Percentiles rank a stretch among this genome's conserved stretches.
Conservation (phyloP, 192 early-diverging fungal species). For the Podila epigama region DNA sequence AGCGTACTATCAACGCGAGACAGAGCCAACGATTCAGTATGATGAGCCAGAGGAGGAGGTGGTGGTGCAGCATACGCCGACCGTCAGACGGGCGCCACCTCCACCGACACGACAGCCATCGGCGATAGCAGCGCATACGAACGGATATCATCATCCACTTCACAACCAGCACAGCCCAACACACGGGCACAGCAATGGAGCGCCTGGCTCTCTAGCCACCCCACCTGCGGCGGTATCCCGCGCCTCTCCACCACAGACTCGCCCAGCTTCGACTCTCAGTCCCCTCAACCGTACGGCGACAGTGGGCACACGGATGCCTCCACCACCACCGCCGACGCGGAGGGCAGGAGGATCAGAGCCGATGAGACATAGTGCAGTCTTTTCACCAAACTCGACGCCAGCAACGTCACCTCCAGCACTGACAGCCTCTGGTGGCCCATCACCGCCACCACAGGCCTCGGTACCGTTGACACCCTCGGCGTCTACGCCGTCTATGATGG, state of each 20-base stretch:
- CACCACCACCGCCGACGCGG: conserved; percentile 43
- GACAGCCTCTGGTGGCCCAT: conserved; percentile 26
- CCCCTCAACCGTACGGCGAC: conserved; percentile 21
- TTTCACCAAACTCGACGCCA: conserved; percentile 6
- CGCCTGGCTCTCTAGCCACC: not conserved
- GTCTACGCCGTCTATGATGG: conserved; percentile 52
- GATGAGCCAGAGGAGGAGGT: conserved; percentile 29
- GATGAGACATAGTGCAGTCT: conserved; percentile 42
- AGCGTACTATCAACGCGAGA: conserved; percentile 45
- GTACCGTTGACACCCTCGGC: conserved; percentile 42
- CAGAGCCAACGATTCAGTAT: conserved; percentile 38
- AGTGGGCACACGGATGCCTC: conserved; percentile 45
- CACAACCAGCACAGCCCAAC: not conserved
- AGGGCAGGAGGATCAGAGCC: conserved; percentile 19
- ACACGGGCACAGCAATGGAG: conserved; percentile 12
- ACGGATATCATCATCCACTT: conserved; percentile 1
- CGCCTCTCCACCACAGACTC: conserved; percentile 19
- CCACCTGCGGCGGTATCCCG: conserved; percentile 20
- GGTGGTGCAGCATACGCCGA: conserved; percentile 4
- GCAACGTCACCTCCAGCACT: conserved; percentile 13
- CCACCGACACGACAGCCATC: conserved; percentile 49
- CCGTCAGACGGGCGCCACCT: conserved; percentile 33
- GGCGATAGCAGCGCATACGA: conserved; percentile 12
- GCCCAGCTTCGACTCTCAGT: conserved; percentile 14
- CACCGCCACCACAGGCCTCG: conserved; percentile 37